Evolutionary conservation across 176 grass and related monocot species (phyloP).

Genomic region (Paspalum vaginatum): DNA sequence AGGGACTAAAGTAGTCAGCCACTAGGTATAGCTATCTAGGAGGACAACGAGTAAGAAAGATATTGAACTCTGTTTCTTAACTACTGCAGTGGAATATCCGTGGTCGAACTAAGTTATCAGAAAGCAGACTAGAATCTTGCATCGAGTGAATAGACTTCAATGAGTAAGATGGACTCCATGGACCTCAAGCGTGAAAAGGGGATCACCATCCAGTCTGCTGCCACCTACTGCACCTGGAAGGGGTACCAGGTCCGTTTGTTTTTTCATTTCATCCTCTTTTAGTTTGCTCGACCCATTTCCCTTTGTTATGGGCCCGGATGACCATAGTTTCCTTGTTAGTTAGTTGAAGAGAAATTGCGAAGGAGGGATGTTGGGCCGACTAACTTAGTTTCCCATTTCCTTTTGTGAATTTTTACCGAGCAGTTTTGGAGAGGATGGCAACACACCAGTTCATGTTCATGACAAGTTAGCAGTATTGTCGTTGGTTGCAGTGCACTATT

Average conservation of each 20-base stretch:
- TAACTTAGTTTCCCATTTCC: background rate
- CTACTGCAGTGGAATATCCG: too few relatives aligned
- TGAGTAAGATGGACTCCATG: slow-evolving; percentile 96
- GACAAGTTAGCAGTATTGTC: too few relatives aligned
- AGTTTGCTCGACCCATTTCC: background rate
- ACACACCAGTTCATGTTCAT: background rate
- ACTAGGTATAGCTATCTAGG: too few relatives aligned
- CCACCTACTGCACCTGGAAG: slow-evolving; percentile 97
- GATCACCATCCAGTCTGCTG: slow-evolving; percentile 97
- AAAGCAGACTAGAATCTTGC: too few relatives aligned
- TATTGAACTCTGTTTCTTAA: too few relatives aligned
- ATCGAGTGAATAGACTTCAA: too few relatives aligned
- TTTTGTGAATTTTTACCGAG: background rate
- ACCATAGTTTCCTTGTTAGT: background rate
- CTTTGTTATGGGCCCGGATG: background rate
- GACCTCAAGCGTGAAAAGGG: slow-evolving; percentile 97
- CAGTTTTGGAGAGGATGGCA: background rate
- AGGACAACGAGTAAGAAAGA: too few relatives aligned
- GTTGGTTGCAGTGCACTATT: background rate
- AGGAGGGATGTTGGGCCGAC: background rate
- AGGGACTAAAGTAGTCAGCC: too few relatives aligned
- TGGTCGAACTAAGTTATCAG: too few relatives aligned
- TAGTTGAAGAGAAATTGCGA: background rate
- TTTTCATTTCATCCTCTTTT: background rate
- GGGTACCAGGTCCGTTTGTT: slow-evolving; percentile 68